Evolutionary conservation across 2,329 filamentous ascomycete species (phyloP), one percentile per base, ranked within the genome.

Genomic region (Epichloe amarillans): DNA sequence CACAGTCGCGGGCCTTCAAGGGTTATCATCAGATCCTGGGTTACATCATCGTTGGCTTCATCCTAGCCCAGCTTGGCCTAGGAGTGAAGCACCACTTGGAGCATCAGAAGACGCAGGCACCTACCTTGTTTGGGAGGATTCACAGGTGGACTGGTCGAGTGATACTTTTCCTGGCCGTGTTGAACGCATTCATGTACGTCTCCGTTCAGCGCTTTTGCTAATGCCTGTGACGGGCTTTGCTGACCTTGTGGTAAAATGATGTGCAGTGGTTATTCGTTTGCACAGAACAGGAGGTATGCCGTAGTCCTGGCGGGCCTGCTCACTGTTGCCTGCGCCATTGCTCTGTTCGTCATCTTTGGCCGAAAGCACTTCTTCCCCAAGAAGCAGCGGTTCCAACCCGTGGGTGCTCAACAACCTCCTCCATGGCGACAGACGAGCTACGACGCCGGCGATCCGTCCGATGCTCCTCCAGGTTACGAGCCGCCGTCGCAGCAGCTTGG

Each of bases 11-110:
- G 47, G 64, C 65, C 10, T 77, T 79, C 62, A 70, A 69, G 43
- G 70, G 71, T 1, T 64, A 70, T 8, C 80, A 83, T 58, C 79
- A 83, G 58, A 68, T 83, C 47, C 65, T 84, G 51, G 80, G 80
- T 8, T 68, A 79, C 51, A 60, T 82, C 15, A 64, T 80, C 39
- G 66, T 78, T 44, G 63, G 71, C 42, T 69, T 75, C 47, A 63
- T 81, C 48, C 61, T 83, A 15, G 65, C 60, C 5, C 77, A 82
- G 57, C 73, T 79, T 53, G 62, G 66, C 2, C 61, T 83, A 14
- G 80, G 80, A 30, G 68, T 76, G 54, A 55, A 79, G 50, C 76
- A 82, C 56, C 79, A 82, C 57, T 66, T 70, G 45, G 67, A 74
- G 38, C 79, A 69, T 61, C 74, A 72, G 57, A 66, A 69, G 60